Conservation (phyloP, 306 rosid genomes). For the Inga oerstediana region DNA sequence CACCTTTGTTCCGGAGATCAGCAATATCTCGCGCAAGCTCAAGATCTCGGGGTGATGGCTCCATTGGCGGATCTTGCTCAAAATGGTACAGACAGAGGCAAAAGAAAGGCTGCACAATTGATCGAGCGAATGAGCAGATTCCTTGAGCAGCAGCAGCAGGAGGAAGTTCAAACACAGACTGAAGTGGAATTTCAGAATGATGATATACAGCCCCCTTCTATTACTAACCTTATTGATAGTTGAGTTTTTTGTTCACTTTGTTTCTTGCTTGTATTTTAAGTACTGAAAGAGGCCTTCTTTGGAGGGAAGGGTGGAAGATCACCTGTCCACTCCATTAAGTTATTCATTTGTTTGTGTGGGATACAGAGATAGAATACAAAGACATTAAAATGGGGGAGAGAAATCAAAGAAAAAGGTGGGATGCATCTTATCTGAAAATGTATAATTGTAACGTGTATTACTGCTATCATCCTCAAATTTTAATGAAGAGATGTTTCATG, state of each 20-base stretch:
- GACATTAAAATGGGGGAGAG: conserved; percentile 33
- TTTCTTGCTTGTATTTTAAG: conserved; percentile 44
- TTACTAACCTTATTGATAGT: conserved; percentile 43
- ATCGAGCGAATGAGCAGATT: conserved; percentile 81
- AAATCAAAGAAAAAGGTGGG: conserved; percentile 28
- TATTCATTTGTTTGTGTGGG: conserved; percentile 66
- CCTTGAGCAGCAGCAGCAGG: conserved; percentile 51
- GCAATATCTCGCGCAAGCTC: conserved; percentile 72
- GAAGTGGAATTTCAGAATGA: conserved; percentile 55
- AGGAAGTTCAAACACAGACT: conserved; percentile 47
- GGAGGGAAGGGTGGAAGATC: conserved; percentile 88
- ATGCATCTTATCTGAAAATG: conserved; percentile 44
- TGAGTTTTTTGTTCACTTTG: conserved; percentile 50
- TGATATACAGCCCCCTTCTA: conserved; percentile 45
- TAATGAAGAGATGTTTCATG: conserved; percentile 77
- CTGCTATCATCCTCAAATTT: conserved; percentile 72
- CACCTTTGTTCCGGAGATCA: conserved; percentile 89
- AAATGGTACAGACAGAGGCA: conserved; percentile 92
- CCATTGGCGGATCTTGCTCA: conserved; percentile 76
- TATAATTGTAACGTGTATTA: conserved; percentile 54
- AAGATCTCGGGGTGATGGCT: conserved; percentile 65
- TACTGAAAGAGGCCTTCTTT: conserved; percentile 55
- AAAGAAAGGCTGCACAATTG: conserved; percentile 89
- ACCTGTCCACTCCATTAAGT: conserved; percentile 63
- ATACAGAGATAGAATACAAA: conserved; percentile 40